Evolutionary conservation across 2,329 filamentous ascomycete genomes (phyloP).

Genomic region (Nakataea oryzae): DNA sequence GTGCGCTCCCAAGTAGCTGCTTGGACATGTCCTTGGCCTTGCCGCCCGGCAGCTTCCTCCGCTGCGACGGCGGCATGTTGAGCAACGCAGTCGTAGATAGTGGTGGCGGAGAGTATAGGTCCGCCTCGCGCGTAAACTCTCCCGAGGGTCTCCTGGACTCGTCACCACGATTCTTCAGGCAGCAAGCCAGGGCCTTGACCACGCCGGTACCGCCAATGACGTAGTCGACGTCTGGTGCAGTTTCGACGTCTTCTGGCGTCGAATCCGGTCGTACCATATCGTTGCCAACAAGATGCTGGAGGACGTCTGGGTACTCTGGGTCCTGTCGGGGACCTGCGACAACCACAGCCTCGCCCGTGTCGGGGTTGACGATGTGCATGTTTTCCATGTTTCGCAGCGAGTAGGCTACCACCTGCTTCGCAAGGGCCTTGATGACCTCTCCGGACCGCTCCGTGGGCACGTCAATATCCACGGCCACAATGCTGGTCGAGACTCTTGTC

Average conservation of each 20-base stretch:
- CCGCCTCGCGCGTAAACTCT: conserved; percentile 41
- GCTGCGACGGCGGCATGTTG: conserved; percentile 19
- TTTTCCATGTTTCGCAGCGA: conserved; percentile 85
- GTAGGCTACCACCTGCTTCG: conserved; percentile 91
- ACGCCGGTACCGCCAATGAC: conserved; percentile 93
- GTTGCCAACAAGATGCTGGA: conserved; percentile 78
- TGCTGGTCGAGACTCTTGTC: conserved; percentile 67
- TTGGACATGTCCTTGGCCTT: conserved; percentile 91
- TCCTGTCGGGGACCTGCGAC: conserved; percentile 22
- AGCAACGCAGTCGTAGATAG: not conserved
- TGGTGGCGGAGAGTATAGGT: conserved; percentile 10
- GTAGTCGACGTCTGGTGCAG: conserved; percentile 83
- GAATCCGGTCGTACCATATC: conserved; percentile 37
- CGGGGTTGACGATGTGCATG: conserved; percentile 45
- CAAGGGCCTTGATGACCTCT: conserved; percentile 83
- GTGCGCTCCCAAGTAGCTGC: conserved; percentile 73
- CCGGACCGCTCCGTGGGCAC: conserved; percentile 72
- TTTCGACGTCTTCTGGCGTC: conserved; percentile 49
- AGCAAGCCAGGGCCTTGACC: conserved; percentile 86
- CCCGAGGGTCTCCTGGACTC: conserved; percentile 45
- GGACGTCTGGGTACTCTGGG: conserved; percentile 61
- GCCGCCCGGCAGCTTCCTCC: conserved; percentile 17
- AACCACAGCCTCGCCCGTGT: conserved; percentile 10
- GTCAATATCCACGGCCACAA: conserved; percentile 88
- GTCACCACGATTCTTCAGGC: conserved; percentile 68